Base-by-base conservation (phyloP, 306 rosid genomes). In the Quillaja saponaria region DNA sequence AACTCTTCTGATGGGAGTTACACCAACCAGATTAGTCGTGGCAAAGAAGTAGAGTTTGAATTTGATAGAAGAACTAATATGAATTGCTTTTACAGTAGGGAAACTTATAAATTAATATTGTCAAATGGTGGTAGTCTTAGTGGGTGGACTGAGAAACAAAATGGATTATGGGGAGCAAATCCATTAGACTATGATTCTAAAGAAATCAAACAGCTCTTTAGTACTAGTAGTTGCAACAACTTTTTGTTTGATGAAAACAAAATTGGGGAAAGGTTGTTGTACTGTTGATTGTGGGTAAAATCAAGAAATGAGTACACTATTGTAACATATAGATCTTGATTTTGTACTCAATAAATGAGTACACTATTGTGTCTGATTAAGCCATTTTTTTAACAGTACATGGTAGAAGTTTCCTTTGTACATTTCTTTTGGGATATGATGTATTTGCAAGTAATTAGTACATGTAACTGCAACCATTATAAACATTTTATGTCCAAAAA, bases 1-100 rank as follows among this genome's bases (percentile, higher is more conserved):
- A 88, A 85, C 76, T 81, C 90, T 61, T 82, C 88, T 64, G 80
- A 82, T 54, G 88, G 85, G 13, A 84, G 85, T 60, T 64, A 67
- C 62, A 76, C 17, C 64, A 77, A 71, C 51, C 66, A 65, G 56
- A 62, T 66, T 0, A 61, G 41, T 14, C 74, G 31, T 50, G 60
- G 67, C 12, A 80, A 51, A 13, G 86, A 58, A 47, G 47, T 61
- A 38, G 74, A 68, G 18, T 35, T 59, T 25, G 75, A 38, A 50
- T 67, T 35, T 72, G 77, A 72, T 7, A 37, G 20, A 46, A 80
- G 39, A 58, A 46, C 21, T 61, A 58, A 68, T 18, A 58, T 74
- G 40, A 42, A 73, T 55, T 68, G 48, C 10, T 49, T 67, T 33
- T 38, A 49, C 7, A 76, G 13, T 69, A 77, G 68, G 35, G 78